Percentiles rank a stretch among this genome's conserved stretches.
These are phyloP conservation scores for Haplosporangium sp. DNA, from an alignment of 371 early-diverging fungal species.

Conservation along the genomic window DNA sequence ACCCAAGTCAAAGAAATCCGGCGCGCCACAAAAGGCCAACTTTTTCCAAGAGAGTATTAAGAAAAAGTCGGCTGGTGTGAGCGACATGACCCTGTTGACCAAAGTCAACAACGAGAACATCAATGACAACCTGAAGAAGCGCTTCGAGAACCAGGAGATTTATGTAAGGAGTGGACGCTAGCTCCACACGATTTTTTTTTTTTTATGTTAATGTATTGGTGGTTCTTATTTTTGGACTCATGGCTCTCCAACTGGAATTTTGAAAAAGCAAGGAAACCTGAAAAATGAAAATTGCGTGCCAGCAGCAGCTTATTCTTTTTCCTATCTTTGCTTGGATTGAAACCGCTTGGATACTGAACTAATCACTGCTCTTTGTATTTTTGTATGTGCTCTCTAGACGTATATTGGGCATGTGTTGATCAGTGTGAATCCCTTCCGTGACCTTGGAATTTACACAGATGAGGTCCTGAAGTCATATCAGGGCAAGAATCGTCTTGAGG, in stretches of 20 bases:
- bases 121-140: slow-evolving; percentile 86
- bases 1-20: slow-evolving; percentile 46
- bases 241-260: too few relatives aligned
- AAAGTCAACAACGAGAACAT: slow-evolving; percentile 89
- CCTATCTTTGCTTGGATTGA: background rate
- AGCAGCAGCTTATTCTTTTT: background rate
- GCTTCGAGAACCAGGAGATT: slow-evolving; percentile 86
- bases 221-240: too few relatives aligned
- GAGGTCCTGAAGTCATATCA: slow-evolving; percentile 77
- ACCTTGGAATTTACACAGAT: slow-evolving; percentile 86
- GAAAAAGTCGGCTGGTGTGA: slow-evolving; percentile 88
- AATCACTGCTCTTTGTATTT: background rate
- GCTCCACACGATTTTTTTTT: background rate
- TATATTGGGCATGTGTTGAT: slow-evolving; percentile 92
- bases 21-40: slow-evolving; percentile 75
- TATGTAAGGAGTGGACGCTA: slow-evolving; percentile 66
- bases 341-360: background rate
- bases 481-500: slow-evolving; percentile 88
- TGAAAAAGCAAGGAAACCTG: background rate
- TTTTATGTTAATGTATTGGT: too few relatives aligned
- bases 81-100: slow-evolving; percentile 89
- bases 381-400: slow-evolving; percentile 63
- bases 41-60: slow-evolving; percentile 83
- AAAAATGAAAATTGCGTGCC: background rate
- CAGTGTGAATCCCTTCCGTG: slow-evolving; percentile 90